These are phyloP conservation scores for Oropetium thomaeum DNA, from an alignment of 176 grass and related monocot genomes.

Conservation along the genomic window DNA sequence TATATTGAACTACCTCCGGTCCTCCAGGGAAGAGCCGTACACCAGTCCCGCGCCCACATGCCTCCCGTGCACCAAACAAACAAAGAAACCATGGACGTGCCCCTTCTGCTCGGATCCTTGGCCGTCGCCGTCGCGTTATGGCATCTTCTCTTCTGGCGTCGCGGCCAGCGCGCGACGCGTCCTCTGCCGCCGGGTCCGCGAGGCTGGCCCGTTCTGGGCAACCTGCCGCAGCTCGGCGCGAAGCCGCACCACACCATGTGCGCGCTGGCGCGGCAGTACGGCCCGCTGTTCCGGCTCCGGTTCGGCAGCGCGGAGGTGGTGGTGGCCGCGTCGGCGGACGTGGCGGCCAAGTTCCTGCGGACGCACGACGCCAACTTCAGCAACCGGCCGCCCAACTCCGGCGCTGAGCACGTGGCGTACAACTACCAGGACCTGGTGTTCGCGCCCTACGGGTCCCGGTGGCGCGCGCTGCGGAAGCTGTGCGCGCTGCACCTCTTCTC, in stretches of 20 bases:
- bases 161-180: too few species aligned
- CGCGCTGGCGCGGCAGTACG: slow-evolving; percentile 36
- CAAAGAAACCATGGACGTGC: too few species aligned
- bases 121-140: too few species aligned
- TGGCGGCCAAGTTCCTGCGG: slow-evolving; percentile 57
- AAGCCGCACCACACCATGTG: slow-evolving; percentile 69
- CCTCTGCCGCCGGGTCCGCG: slow-evolving; percentile 55
- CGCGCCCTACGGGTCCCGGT: slow-evolving; percentile 68
- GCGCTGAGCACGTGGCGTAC: slow-evolving; percentile 79
- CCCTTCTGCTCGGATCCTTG: too few species aligned
- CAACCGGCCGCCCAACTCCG: slow-evolving; percentile 67
- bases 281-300: slow-evolving; percentile 62
- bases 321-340: slow-evolving; percentile 54
- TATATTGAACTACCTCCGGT: too few species aligned
- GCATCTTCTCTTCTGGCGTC: too few species aligned
- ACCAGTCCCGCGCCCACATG: too few species aligned
- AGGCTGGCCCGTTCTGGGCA: slow-evolving; percentile 80
- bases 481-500: slow-evolving; percentile 64
- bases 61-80: too few species aligned
- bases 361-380: slow-evolving; percentile 66
- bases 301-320: slow-evolving; percentile 61
- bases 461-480: slow-evolving; percentile 69
- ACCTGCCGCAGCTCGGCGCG: slow-evolving; percentile 62
- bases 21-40: too few species aligned
- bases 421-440: slow-evolving; percentile 92